These are phyloP conservation scores for Circinella umbellata DNA, from an alignment of 371 early-diverging fungal species.

Conservation along the genomic window DNA sequence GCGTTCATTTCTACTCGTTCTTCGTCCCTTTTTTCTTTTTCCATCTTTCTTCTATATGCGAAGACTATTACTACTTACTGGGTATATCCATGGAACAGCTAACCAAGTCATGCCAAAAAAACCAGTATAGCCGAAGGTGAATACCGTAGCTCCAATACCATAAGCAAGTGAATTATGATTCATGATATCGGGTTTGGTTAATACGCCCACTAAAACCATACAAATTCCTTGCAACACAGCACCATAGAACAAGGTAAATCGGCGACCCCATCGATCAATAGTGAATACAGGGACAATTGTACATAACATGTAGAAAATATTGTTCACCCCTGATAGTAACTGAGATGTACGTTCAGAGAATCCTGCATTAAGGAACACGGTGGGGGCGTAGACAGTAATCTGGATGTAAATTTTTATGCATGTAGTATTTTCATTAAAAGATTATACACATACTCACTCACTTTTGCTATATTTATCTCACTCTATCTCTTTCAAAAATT, in stretches of 20 bases:
- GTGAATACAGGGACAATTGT: slow-evolving; percentile 44
- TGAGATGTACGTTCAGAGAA: slow-evolving; percentile 37
- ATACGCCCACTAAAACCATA: slow-evolving; percentile 33
- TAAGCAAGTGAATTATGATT: slow-evolving; percentile 25
- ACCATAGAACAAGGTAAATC: slow-evolving; percentile 41
- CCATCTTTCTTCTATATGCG: not conserved
- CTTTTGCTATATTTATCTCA: too few relatives aligned
- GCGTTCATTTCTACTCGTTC: too few relatives aligned
- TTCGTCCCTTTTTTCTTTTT: too few relatives aligned
- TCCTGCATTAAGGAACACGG: slow-evolving; percentile 37
- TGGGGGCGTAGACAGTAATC: slow-evolving; percentile 50
- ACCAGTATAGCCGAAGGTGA: slow-evolving; percentile 43
- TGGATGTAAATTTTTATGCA: not conserved
- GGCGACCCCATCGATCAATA: slow-evolving; percentile 38
- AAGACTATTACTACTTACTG: slow-evolving; percentile 17
- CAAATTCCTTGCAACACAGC: slow-evolving; percentile 43
- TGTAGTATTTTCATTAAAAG: too few relatives aligned
- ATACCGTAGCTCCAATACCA: slow-evolving; percentile 45
- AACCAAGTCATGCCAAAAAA: slow-evolving; percentile 53
- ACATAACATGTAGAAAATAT: slow-evolving; percentile 40
- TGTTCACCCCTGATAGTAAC: slow-evolving; percentile 41
- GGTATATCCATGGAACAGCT: slow-evolving; percentile 50
- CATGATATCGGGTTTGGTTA: slow-evolving; percentile 42
- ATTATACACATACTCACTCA: too few relatives aligned
- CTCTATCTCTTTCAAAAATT: not conserved